Evolutionary conservation across 345 rosid genomes (phyloP).

Genomic region (Passiflora organensis): DNA sequence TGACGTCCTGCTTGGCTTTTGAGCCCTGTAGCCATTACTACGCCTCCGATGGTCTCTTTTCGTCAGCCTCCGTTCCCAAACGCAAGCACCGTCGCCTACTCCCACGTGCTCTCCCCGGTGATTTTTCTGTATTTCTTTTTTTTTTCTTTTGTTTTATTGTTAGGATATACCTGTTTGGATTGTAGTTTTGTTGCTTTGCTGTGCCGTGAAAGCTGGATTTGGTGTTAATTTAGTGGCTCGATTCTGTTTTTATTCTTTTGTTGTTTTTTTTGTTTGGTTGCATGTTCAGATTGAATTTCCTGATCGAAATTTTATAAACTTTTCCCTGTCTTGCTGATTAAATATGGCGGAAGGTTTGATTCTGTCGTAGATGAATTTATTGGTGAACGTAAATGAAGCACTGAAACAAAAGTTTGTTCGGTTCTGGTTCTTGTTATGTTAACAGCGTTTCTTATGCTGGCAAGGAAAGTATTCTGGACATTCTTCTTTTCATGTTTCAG

Average conservation of each 20-base stretch:
- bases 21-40: conserved; percentile 59
- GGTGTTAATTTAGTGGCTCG: conserved; percentile 3
- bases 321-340: too few relatives aligned
- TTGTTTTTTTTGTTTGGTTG: neutral
- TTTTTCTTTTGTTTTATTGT: neutral
- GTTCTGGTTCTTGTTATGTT: too few relatives aligned
- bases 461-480: neutral
- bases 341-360: too few relatives aligned
- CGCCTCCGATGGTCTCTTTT: conserved; percentile 45
- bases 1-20: conserved; percentile 57
- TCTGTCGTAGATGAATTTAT: too few relatives aligned
- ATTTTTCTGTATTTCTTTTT: too few relatives aligned
- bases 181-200: neutral
- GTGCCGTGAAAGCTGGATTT: conserved; percentile 4
- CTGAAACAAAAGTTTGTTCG: too few relatives aligned
- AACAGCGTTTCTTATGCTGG: too few relatives aligned
- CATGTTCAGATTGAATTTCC: neutral
- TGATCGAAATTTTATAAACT: neutral
- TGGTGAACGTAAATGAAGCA: too few relatives aligned
- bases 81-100: conserved; percentile 12
- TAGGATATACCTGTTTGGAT: neutral
- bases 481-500: neutral
- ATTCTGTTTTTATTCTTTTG: neutral
- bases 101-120: conserved; percentile 18
- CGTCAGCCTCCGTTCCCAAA: conserved; percentile 4